These are phyloP conservation scores for Nicotiana noctiflora DNA, from an alignment of 257 asterid species.

Conservation along the genomic window DNA sequence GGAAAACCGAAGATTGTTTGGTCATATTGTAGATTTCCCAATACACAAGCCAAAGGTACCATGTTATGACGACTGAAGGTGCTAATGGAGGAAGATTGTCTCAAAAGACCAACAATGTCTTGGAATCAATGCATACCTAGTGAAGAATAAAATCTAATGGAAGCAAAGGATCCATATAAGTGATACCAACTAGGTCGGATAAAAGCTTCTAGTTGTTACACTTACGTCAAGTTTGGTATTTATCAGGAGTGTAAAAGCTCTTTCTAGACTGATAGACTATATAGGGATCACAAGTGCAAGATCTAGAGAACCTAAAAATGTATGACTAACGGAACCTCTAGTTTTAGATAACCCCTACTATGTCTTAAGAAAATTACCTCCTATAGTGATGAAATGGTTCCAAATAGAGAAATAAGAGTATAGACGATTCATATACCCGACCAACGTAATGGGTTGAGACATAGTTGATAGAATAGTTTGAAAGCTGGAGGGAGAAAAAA, in stretches of 20 bases:
- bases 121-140: neutral
- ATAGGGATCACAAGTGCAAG: neutral
- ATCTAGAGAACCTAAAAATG: neutral
- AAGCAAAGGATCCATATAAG: conserved; percentile 5
- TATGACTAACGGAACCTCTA: neutral
- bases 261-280: neutral
- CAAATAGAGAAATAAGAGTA: neutral
- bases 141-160: neutral
- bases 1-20: neutral
- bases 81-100: neutral
- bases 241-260: neutral
- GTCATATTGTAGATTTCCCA: neutral
- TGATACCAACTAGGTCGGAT: neutral
- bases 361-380: neutral
- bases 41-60: neutral
- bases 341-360: neutral
- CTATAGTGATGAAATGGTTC: neutral
- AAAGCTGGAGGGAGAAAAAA: neutral
- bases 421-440: neutral
- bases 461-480: neutral
- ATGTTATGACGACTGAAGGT: neutral
- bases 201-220: neutral
- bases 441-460: neutral
- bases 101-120: neutral
- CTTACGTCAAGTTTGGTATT: neutral